These are phyloP conservation scores for Ilyonectria sp. DNA, from an alignment of 2,329 filamentous ascomycete genomes.

Conservation along the genomic window DNA sequence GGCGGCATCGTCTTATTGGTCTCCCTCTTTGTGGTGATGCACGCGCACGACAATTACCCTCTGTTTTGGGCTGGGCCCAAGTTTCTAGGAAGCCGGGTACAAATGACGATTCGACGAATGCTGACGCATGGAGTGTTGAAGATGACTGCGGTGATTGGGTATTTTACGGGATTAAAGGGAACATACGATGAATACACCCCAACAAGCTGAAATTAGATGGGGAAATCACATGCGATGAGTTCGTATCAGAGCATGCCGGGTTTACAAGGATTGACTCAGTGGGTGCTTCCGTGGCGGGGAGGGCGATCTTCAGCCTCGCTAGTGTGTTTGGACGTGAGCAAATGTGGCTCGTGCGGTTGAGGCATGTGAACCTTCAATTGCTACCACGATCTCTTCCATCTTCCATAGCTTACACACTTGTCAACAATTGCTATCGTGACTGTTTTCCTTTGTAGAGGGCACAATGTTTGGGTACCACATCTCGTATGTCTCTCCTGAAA, in stretches of 20 bases:
- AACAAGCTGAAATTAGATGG: slow-evolving; percentile 5
- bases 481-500: too few species aligned
- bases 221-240: neutral
- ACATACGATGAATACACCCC: slow-evolving; percentile 19
- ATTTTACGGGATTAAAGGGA: slow-evolving; percentile 16
- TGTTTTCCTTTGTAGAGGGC: too few species aligned
- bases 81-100: slow-evolving; percentile 26
- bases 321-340: neutral
- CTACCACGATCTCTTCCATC: too few species aligned
- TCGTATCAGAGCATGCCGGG: neutral
- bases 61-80: slow-evolving; percentile 39
- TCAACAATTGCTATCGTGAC: too few species aligned
- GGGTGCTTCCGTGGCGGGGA: slow-evolving; percentile 21
- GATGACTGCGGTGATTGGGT: slow-evolving; percentile 2
- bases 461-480: too few species aligned
- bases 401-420: too few species aligned
- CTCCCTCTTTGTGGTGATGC: slow-evolving; percentile 38
- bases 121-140: slow-evolving; percentile 29
- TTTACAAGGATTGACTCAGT: neutral
- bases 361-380: neutral
- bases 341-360: slow-evolving; percentile 8
- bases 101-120: slow-evolving; percentile 19
- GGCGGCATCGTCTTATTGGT: slow-evolving; percentile 32
- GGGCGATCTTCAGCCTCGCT: slow-evolving; percentile 19
- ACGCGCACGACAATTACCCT: slow-evolving; percentile 43